Conservation (phyloP, 2,329 filamentous ascomycete species). For the Penicillium thymicola region DNA sequence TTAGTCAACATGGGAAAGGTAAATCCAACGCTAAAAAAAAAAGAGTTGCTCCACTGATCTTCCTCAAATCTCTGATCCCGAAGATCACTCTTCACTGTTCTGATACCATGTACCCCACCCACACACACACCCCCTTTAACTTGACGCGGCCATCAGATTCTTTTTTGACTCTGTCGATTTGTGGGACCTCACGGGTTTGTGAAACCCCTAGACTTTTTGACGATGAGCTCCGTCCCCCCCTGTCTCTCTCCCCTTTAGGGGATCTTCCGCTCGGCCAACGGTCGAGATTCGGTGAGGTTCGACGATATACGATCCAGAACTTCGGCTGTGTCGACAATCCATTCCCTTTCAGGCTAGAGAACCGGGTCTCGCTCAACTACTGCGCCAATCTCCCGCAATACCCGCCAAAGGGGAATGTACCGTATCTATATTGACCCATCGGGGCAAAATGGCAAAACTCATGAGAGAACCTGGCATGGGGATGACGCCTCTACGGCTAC, state of each 20-base stretch:
- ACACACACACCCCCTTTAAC: neutral
- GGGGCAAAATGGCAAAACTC: conserved; percentile 14
- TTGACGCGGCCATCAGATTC: neutral
- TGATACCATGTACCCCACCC: neutral
- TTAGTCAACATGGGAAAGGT: neutral
- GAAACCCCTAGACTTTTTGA: conserved; percentile 7
- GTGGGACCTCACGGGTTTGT: conserved; percentile 10
- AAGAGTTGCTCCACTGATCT: conserved; percentile 10
- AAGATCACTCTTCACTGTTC: conserved; percentile 1
- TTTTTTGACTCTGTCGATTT: conserved; percentile 3
- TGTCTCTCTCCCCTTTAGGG: neutral
- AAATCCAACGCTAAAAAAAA: neutral
- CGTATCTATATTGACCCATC: conserved; percentile 13
- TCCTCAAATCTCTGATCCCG: conserved; percentile 2
- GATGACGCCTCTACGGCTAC: conserved; percentile 8
- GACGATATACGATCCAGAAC: conserved; percentile 1
- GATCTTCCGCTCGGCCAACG: neutral
- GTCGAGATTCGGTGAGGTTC: neutral
- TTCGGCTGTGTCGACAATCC: neutral
- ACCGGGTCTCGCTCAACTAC: neutral
- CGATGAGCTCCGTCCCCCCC: conserved; percentile 2
- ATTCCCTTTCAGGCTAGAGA: neutral
- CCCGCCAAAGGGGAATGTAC: neutral
- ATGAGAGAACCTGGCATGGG: conserved; percentile 8
- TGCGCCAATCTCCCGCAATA: conserved; percentile 1